Evolutionary conservation across 345 rosid species (phyloP).

Genomic region (Ceriops zippeliana): DNA sequence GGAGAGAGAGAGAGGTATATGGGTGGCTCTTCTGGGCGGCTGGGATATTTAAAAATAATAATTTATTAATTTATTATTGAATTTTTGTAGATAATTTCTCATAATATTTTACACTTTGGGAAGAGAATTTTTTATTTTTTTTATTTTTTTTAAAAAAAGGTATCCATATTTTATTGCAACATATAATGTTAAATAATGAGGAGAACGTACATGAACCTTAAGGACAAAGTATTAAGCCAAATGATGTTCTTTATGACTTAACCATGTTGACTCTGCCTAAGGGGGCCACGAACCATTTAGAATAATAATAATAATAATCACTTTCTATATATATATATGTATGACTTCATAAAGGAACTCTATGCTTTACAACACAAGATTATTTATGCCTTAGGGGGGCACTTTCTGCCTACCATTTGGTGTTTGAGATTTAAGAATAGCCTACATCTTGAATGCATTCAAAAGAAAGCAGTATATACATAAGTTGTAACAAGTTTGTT

Average conservation of each 20-base stretch:
- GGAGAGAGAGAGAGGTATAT: slow-evolving; percentile 30
- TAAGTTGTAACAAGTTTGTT: too few species aligned
- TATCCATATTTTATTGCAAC: neutral
- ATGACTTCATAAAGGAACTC: too few species aligned
- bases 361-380: too few species aligned
- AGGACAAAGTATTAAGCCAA: slow-evolving; percentile 1
- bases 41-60: slow-evolving; percentile 50
- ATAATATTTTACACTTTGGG: too few species aligned
- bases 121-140: too few species aligned
- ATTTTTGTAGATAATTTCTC: too few species aligned
- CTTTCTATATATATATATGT: neutral
- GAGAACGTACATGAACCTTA: neutral
- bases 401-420: neutral
- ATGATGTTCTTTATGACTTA: slow-evolving; percentile 9
- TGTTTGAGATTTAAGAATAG: neutral
- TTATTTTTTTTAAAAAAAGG: neutral
- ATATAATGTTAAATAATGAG: neutral
- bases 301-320: neutral
- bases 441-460: too few species aligned
- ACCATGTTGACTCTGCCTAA: slow-evolving; percentile 17
- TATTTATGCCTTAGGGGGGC: neutral
- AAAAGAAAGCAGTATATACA: too few species aligned
- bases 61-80: neutral
- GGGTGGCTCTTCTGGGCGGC: slow-evolving; percentile 84
- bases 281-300: slow-evolving; percentile 9